Conservation (phyloP, 495 filamentous ascomycete species). For the Sphaerosporella brunnea region DNA sequence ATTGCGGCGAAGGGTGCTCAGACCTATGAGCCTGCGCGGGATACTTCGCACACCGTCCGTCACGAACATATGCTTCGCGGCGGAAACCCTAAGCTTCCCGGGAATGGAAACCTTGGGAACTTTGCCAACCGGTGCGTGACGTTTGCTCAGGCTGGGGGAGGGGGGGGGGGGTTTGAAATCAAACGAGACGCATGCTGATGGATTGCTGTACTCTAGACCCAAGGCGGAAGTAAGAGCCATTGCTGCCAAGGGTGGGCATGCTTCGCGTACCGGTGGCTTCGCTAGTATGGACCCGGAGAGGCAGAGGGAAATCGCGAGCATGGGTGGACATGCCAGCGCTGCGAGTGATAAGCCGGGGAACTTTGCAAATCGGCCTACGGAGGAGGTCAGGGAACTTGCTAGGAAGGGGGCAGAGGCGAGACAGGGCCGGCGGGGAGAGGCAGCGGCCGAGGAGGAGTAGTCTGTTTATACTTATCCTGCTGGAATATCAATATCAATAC, state of each 20-base stretch:
- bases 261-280: constrained; percentile 23
- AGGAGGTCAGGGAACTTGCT: constrained; percentile 39
- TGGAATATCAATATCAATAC: too few relatives aligned
- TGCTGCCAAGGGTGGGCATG: constrained; percentile 34
- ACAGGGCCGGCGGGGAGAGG: too few relatives aligned
- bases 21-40: constrained; percentile 24
- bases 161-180: neutral
- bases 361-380: constrained; percentile 44
- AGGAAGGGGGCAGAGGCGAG: too few relatives aligned
- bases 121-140: constrained; percentile 13
- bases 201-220: constrained; percentile 22
- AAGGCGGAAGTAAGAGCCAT: constrained; percentile 40
- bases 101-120: constrained; percentile 28
- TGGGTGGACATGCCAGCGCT: constrained; percentile 10
- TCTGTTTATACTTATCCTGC: too few relatives aligned
- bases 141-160: neutral
- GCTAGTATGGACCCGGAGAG: constrained; percentile 32
- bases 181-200: too few relatives aligned
- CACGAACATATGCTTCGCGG: neutral
- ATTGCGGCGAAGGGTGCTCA: constrained; percentile 37
- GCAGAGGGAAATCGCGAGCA: constrained; percentile 25
- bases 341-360: constrained; percentile 38
- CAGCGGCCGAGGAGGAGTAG: constrained; percentile 2
- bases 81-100: constrained; percentile 10
- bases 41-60: neutral